Conservation (phyloP, 2,329 filamentous ascomycete species). For the Emmonsiellopsis sp. region DNA sequence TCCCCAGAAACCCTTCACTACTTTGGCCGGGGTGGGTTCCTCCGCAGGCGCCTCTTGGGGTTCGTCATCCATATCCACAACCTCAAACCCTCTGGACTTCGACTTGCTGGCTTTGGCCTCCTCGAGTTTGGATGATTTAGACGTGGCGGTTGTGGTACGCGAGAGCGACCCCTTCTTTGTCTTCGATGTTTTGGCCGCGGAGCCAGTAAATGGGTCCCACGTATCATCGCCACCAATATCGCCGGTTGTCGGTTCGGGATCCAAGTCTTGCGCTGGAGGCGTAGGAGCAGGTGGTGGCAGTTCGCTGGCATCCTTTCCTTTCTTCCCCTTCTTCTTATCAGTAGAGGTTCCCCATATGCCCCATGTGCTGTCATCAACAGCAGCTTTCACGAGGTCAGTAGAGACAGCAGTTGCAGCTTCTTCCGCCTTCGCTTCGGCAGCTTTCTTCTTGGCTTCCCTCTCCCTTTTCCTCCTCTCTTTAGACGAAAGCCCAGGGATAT, state of each 20-base stretch:
- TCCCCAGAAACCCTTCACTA: conserved; percentile 36
- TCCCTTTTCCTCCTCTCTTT: conserved; percentile 41
- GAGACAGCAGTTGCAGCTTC: conserved; percentile 19
- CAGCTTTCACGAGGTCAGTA: conserved; percentile 8
- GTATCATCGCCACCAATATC: conserved; percentile 24
- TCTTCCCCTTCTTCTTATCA: conserved; percentile 42
- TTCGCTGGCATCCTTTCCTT: conserved; percentile 33
- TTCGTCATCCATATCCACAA: conserved; percentile 16
- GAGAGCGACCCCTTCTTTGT: conserved; percentile 34
- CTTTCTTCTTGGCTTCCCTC: conserved; percentile 35
- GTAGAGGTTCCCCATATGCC: conserved; percentile 28
- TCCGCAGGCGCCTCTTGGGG: conserved; percentile 25
- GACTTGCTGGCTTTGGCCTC: conserved; percentile 21
- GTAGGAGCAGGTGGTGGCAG: conserved; percentile 40
- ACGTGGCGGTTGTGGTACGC: conserved; percentile 10
- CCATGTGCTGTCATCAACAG: conserved; percentile 18
- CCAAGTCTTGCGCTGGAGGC: conserved; percentile 36
- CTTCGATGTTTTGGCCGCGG: conserved; percentile 28
- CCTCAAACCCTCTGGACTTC: conserved; percentile 17
- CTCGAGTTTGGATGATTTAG: conserved; percentile 17
- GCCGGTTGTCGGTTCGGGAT: conserved; percentile 26
- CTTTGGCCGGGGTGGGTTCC: conserved; percentile 24
- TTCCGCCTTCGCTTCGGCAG: conserved; percentile 12
- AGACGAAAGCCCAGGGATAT: conserved; percentile 27
- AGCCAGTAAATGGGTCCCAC: conserved; percentile 28